Percentiles rank a stretch among this genome's conserved stretches.
These are phyloP conservation scores for Cladorrhinum sp. DNA, from an alignment of 2,329 filamentous ascomycete species.

Conservation along the genomic window DNA sequence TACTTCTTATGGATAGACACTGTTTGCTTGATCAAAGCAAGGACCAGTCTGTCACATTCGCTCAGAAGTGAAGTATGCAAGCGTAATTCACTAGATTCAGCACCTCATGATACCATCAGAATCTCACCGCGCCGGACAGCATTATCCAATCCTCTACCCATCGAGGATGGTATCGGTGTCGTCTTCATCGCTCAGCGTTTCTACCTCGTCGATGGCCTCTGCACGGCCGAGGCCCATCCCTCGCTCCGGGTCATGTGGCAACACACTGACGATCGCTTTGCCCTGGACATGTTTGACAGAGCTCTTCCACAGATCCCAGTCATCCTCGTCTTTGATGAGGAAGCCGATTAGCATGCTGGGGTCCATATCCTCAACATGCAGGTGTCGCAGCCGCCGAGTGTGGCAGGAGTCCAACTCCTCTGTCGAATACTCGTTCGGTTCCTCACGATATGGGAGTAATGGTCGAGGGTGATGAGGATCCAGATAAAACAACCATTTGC, in stretches of 20 bases:
- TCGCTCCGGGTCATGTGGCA: constrained; percentile 63
- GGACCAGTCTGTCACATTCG: neutral
- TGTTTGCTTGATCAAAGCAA: neutral
- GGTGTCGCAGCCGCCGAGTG: constrained; percentile 74
- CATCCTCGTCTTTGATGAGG: constrained; percentile 74
- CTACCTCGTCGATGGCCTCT: constrained; percentile 83
- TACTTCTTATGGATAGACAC: neutral
- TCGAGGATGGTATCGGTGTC: constrained; percentile 42
- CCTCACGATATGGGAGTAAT: constrained; percentile 62
- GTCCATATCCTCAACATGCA: constrained; percentile 91
- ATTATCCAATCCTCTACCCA: constrained; percentile 11
- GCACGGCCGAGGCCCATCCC: constrained; percentile 57
- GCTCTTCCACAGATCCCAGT: constrained; percentile 80
- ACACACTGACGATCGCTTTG: constrained; percentile 82
- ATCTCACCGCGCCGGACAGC: neutral
- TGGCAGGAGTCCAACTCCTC: constrained; percentile 83
- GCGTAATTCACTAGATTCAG: neutral
- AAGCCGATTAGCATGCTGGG: constrained; percentile 98
- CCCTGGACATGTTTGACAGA: constrained; percentile 72
- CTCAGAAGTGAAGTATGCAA: neutral
- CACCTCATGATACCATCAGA: neutral
- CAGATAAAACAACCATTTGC: constrained; percentile 83
- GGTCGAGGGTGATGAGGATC: constrained; percentile 87
- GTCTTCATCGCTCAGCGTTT: constrained; percentile 76
- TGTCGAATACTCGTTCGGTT: constrained; percentile 56